These are phyloP conservation scores for Durotheca rogersii DNA, from an alignment of 495 filamentous ascomycete genomes.

Conservation along the genomic window DNA sequence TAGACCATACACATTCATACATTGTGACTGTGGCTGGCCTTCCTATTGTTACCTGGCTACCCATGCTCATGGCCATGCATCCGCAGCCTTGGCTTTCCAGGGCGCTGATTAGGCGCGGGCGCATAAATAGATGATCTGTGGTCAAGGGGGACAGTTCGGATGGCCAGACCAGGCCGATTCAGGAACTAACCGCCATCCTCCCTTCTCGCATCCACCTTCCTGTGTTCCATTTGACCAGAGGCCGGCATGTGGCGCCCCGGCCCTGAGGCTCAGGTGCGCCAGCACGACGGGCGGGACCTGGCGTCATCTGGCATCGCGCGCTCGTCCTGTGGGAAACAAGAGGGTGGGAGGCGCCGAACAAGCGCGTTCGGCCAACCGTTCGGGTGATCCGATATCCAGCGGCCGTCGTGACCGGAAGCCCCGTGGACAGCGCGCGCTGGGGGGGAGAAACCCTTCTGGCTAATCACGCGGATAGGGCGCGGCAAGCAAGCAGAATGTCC, in stretches of 20 bases:
- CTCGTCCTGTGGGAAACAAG: conserved; percentile 8
- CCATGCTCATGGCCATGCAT: conserved; percentile 15
- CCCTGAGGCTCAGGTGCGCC: too few species aligned
- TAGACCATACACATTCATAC: conserved; percentile 5
- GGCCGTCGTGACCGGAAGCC: too few species aligned
- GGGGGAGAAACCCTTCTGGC: too few species aligned
- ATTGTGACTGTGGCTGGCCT: too few species aligned
- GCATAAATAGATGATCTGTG: conserved; percentile 33
- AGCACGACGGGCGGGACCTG: too few species aligned
- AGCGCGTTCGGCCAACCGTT: conserved; percentile 1
- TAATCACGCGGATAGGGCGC: conserved; percentile 18
- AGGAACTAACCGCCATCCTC: not conserved
- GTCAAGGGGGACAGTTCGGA: conserved; percentile 17
- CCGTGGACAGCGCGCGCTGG: too few species aligned
- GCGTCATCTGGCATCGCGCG: too few species aligned
- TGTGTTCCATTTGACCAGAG: conserved; percentile 1
- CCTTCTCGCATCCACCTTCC: conserved; percentile 5
- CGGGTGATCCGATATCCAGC: conserved; percentile 6
- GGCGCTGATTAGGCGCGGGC: conserved; percentile 27
- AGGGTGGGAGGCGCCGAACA: conserved; percentile 6
- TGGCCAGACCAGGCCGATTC: conserved; percentile 10
- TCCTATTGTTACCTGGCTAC: not conserved
- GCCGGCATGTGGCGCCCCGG: not conserved
- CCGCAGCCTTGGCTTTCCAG: conserved; percentile 8
- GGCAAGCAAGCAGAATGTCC: conserved; percentile 12